Conservation (phyloP, 305 asterid genomes). For the Rubia occidens region DNA sequence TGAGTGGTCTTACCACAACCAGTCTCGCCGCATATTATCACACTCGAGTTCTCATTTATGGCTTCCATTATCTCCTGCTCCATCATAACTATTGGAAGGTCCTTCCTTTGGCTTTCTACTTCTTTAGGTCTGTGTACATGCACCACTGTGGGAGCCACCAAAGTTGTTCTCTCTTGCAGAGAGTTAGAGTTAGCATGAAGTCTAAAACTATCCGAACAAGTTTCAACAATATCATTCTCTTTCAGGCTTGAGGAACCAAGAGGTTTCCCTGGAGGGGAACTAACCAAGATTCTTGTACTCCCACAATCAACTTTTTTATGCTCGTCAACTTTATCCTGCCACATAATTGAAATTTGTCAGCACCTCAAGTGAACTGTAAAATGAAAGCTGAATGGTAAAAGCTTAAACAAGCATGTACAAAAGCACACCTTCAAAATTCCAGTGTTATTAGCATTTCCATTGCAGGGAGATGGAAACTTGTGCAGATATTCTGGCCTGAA, state of each 20-base stretch:
- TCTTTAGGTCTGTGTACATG: slow-evolving; percentile 67
- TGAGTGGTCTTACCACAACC: slow-evolving; percentile 98
- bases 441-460: slow-evolving; percentile 21
- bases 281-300: background rate
- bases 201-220: slow-evolving; percentile 16
- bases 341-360: background rate
- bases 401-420: background rate
- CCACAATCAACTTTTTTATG: slow-evolving; percentile 17
- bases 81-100: slow-evolving; percentile 87
- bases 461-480: slow-evolving; percentile 15
- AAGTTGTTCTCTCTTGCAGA: slow-evolving; percentile 24
- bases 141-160: slow-evolving; percentile 50
- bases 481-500: slow-evolving; percentile 24
- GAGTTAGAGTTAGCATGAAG: slow-evolving; percentile 17
- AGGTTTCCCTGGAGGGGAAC: slow-evolving; percentile 20
- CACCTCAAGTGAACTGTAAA: background rate
- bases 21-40: slow-evolving; percentile 91
- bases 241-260: slow-evolving; percentile 45
- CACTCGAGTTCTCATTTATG: slow-evolving; percentile 50
- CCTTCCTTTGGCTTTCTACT: slow-evolving; percentile 59
- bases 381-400: background rate
- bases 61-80: slow-evolving; percentile 99
- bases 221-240: slow-evolving; percentile 43
- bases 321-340: slow-evolving; percentile 34
- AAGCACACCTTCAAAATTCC: slow-evolving; percentile 33